These are phyloP conservation scores for Elsinoe arachidis DNA, from an alignment of 2,329 filamentous ascomycete species.

Conservation along the genomic window DNA sequence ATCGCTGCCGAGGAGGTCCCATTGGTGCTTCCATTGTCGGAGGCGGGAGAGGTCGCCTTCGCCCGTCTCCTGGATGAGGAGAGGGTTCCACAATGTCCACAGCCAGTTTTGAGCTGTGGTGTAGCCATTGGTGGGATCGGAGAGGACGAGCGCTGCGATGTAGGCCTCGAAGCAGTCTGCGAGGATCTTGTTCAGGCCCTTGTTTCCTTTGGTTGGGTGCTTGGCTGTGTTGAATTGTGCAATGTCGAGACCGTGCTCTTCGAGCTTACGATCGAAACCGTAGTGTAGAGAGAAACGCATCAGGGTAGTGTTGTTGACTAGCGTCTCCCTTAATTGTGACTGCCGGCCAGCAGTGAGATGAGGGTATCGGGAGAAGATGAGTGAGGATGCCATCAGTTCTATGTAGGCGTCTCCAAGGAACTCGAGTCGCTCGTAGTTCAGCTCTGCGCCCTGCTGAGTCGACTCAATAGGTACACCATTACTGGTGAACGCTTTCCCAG, in stretches of 20 bases:
- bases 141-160: constrained; percentile 66
- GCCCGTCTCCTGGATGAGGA: constrained; percentile 38
- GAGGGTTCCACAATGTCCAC: constrained; percentile 62
- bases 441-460: constrained; percentile 17
- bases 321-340: constrained; percentile 65
- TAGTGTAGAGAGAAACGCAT: constrained; percentile 62
- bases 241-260: constrained; percentile 36
- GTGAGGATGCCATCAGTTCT: constrained; percentile 63
- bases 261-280: constrained; percentile 56
- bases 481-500: constrained; percentile 14
- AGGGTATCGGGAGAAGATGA: constrained; percentile 67
- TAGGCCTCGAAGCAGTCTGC: constrained; percentile 91
- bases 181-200: constrained; percentile 60
- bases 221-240: constrained; percentile 21
- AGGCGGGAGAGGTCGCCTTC: background rate
- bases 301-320: constrained; percentile 75
- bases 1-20: background rate
- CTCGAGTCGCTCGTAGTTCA: constrained; percentile 72
- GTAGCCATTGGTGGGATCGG: constrained; percentile 56
- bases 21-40: background rate
- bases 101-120: constrained; percentile 60
- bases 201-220: constrained; percentile 31
- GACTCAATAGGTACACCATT: background rate
- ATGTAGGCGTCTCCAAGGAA: constrained; percentile 84
- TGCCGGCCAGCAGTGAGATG: constrained; percentile 57